Base-by-base conservation (phyloP, 1,284 basidiomycete species). In the Ceratobasidium sp. region DNA sequence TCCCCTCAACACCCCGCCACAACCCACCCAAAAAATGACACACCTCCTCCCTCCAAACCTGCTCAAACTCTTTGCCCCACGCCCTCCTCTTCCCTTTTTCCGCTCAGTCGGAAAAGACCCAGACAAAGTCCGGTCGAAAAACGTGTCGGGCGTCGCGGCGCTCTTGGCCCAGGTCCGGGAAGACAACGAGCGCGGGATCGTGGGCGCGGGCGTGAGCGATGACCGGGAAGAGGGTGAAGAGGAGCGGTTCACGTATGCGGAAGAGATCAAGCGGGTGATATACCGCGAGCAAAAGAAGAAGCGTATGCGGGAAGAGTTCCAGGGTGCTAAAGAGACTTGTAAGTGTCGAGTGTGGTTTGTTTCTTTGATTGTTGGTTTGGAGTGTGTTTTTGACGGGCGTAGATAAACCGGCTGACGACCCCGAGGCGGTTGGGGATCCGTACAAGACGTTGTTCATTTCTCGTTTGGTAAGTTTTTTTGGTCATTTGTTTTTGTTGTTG, bases 381-480 rank as follows among this genome's bases (percentile, higher is more conserved):
- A 62, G 59, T 38, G 33, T 62, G 35, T 60, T 66, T 78, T 76
- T 79, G 70, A 44, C 71, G 5, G 14, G 50, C 59, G 65, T 50
- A 96, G 96, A 97, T 86, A 94, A 96, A 83, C 97, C 97, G 12
- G 88, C 93, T 48, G 93, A 96, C 65, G 97, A 99, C 82, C 80
- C 93, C n/a, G 91, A 98, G 83, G 97, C 96, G n/a, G 88, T 93
- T 44, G 97, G 98, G 0, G 98, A 99, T 83, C 97, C 98, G 3
- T 99, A 99, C 87, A 99, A 99, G 85, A 99, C 98, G 0, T 88
- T 99, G 12, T 99, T 99, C 85, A 95, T 99, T 79, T 94, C 96
- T 35, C 92, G 97, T 80, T 86, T 99, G 83, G 95, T 96, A 83
- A 68, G 89, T 85, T 3, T 54, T 4, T 78, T 52, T 70, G 12